Evolutionary conservation across 2,329 filamentous ascomycete species (phyloP).

Genomic region (Pleomassaria siparia): DNA sequence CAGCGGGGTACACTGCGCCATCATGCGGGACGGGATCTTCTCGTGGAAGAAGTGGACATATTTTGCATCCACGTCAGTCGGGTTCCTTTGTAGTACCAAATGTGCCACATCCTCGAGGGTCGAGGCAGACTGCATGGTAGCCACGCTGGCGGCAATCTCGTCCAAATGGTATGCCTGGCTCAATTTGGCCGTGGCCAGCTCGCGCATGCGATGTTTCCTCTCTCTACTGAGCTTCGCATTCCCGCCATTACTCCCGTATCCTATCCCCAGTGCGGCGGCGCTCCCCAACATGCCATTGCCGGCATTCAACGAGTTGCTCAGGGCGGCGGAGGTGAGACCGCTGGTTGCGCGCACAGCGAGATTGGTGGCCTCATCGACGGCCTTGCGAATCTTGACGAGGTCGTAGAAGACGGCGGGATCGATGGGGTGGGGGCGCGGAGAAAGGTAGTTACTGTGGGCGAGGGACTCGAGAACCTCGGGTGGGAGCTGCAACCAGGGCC

Average conservation of each 20-base stretch:
- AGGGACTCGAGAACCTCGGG: conserved; percentile 77
- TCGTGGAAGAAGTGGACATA: conserved; percentile 95
- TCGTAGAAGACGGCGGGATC: conserved; percentile 83
- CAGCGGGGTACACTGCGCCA: conserved; percentile 72
- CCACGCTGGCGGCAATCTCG: conserved; percentile 80
- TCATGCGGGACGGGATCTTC: conserved; percentile 75
- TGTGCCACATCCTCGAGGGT: conserved; percentile 75
- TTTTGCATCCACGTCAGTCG: conserved; percentile 71
- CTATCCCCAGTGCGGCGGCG: conserved; percentile 59
- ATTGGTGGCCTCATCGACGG: conserved; percentile 78
- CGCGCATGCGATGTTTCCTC: conserved; percentile 75
- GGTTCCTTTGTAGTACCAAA: conserved; percentile 69
- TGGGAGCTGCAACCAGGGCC: conserved; percentile 79
- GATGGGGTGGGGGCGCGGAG: conserved; percentile 73
- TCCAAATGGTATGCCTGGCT: conserved; percentile 77
- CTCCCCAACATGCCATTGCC: conserved; percentile 54
- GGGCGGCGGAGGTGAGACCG: conserved; percentile 66
- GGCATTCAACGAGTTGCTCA: conserved; percentile 58
- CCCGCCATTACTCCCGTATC: conserved; percentile 59
- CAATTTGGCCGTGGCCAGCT: conserved; percentile 77
- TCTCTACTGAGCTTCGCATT: conserved; percentile 70
- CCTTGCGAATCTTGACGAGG: conserved; percentile 75
- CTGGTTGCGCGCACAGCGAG: conserved; percentile 76
- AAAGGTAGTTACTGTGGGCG: conserved; percentile 77
- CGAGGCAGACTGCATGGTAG: conserved; percentile 79